Conservation (phyloP, 768 basidiomycete species). For the Boletellus ananiceps region DNA sequence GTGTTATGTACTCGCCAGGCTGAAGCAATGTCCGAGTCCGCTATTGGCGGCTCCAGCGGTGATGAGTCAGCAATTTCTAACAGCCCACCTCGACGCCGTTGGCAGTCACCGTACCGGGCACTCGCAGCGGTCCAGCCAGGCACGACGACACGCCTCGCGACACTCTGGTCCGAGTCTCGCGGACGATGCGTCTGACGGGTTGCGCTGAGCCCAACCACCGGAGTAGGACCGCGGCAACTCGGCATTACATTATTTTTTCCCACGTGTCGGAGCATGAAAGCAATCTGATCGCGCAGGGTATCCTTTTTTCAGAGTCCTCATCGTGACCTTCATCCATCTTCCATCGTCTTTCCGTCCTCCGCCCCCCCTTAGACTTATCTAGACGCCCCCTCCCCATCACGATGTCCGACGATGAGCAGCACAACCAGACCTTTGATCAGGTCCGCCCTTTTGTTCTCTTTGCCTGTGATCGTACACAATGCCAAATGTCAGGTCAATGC, state of each 20-base stretch:
- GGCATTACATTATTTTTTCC: slow-evolving; percentile 12
- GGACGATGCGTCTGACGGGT: no score
- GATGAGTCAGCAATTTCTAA: slow-evolving; percentile 17
- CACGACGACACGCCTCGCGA: no score
- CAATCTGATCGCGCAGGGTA: slow-evolving; percentile 22
- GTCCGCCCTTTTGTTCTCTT: slow-evolving; percentile 35
- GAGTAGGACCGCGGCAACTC: slow-evolving; percentile 9
- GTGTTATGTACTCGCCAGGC: slow-evolving; percentile 10
- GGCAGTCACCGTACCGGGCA: neutral
- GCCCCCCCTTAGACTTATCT: slow-evolving; percentile 19
- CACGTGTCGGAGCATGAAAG: slow-evolving; percentile 41
- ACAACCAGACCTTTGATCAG: slow-evolving; percentile 85
- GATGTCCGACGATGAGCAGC: slow-evolving; percentile 93
- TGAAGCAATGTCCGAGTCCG: neutral
- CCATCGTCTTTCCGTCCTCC: slow-evolving; percentile 24
- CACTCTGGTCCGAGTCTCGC: no score
- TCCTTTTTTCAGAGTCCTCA: slow-evolving; percentile 16
- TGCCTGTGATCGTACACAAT: slow-evolving; percentile 17
- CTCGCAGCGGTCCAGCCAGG: no score
- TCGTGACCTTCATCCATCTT: slow-evolving; percentile 15
- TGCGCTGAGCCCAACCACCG: no score
- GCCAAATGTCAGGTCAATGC: slow-evolving; percentile 50
- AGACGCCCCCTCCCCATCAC: slow-evolving; percentile 17
- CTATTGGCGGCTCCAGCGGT: neutral
- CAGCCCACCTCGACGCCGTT: neutral